Evolutionary conservation across 495 filamentous ascomycete species (phyloP).

Genomic region (Cercophora scortea): DNA sequence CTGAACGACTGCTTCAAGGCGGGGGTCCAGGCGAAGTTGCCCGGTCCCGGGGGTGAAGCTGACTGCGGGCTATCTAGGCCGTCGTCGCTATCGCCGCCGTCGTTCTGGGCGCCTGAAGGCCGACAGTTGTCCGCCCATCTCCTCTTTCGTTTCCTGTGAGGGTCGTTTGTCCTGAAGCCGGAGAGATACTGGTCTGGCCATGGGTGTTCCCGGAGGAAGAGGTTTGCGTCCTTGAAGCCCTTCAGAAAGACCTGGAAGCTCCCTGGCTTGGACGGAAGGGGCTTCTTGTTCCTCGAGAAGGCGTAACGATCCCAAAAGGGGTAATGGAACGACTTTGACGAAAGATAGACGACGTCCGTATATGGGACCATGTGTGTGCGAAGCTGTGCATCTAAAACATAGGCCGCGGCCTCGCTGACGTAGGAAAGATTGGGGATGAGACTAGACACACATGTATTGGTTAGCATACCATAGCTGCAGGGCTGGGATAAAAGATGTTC

Average conservation of each 20-base stretch:
- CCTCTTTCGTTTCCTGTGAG: conserved; percentile 61
- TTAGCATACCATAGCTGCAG: too few relatives aligned
- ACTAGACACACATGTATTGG: conserved; percentile 22
- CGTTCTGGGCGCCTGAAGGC: conserved; percentile 48
- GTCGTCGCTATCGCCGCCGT: conserved; percentile 66
- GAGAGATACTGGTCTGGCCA: conserved; percentile 92
- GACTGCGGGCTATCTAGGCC: conserved; percentile 34
- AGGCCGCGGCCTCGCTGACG: conserved; percentile 95
- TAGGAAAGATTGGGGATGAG: conserved; percentile 99
- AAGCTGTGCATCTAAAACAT: conserved; percentile 84
- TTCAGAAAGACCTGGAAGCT: conserved; percentile 98
- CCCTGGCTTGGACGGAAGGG: conserved; percentile 84
- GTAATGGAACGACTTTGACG: conserved; percentile 96
- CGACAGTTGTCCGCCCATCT: conserved; percentile 80
- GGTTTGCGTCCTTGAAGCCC: conserved; percentile 91
- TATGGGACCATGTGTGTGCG: conserved; percentile 91
- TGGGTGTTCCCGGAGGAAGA: conserved; percentile 89
- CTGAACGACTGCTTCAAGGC: conserved; percentile 82
- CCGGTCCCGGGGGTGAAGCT: conserved; percentile 28
- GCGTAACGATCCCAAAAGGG: conserved; percentile 92
- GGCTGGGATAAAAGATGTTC: neutral
- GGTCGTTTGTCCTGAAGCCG: conserved; percentile 63
- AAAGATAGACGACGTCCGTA: conserved; percentile 88
- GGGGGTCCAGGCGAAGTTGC: conserved; percentile 80
- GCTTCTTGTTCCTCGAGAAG: conserved; percentile 77